phyloP scores from a whole-genome alignment of 768 basidiomycete species.

The Termitomyces sp. region DNA sequence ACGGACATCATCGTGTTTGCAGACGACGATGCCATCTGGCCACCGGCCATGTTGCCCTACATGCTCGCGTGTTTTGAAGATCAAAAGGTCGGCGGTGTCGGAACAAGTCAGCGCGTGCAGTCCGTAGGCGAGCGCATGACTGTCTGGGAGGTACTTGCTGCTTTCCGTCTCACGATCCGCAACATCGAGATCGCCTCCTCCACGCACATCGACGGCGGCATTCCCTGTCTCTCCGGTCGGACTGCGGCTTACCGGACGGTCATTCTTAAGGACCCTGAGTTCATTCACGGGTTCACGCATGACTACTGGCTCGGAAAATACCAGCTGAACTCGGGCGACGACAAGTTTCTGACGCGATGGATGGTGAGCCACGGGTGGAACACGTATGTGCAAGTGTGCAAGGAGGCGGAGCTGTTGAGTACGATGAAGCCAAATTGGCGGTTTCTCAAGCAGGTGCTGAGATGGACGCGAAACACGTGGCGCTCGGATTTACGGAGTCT shows the following conservation, averaged over 20 bases:
- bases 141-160: slow-evolving; percentile 93
- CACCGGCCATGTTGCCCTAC: slow-evolving; percentile 82
- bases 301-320: slow-evolving; percentile 94
- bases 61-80: slow-evolving; percentile 92
- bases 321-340: slow-evolving; percentile 90
- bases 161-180: slow-evolving; percentile 87
- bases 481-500: slow-evolving; percentile 82
- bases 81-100: slow-evolving; percentile 88
- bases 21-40: slow-evolving; percentile 96
- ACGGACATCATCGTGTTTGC: slow-evolving; percentile 95
- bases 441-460: slow-evolving; percentile 87
- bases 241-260: slow-evolving; percentile 93
- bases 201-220: slow-evolving; percentile 89
- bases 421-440: slow-evolving; percentile 98
- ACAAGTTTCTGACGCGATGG: slow-evolving; percentile 94
- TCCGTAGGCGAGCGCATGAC: slow-evolving; percentile 75
- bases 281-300: slow-evolving; percentile 88
- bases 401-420: slow-evolving; percentile 78
- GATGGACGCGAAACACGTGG: slow-evolving; percentile 96
- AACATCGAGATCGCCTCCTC: slow-evolving; percentile 90
- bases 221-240: slow-evolving; percentile 88
- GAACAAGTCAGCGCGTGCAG: slow-evolving; percentile 86
- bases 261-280: slow-evolving; percentile 92
- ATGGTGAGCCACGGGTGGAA: slow-evolving; percentile 95
- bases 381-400: slow-evolving; percentile 88